Evolutionary conservation across 306 rosid genomes (phyloP), one percentile per base, ranked within the genome.

Genomic region (Rubus parviflorus): DNA sequence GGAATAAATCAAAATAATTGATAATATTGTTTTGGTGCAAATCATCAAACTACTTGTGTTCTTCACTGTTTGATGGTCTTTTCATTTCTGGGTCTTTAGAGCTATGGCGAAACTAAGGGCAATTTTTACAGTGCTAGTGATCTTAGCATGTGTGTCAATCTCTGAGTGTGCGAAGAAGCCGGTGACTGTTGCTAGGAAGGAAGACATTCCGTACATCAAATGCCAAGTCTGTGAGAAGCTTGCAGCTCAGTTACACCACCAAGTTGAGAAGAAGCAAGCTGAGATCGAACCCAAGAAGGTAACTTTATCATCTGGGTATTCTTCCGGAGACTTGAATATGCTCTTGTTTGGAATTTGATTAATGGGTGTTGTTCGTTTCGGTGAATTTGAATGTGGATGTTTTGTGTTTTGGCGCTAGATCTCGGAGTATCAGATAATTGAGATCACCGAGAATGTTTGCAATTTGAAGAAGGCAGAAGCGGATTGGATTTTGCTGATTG

Each of bases 171-270:
- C 85, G 4, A 95, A 95, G 86, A 92, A 95, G 76, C 87, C 90
- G 1, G 85, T 19, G 52, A 82, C 66, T n/a, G 62, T 68, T 13
- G 97, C 96, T 47, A 88, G 98, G 76, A 95, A 85, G 74, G 98
- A 92, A 65, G 97, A 95, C 56, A 71, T 92, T 75, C 97, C 97
- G 0, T 92, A 81, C 77, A 92, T 95, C 73, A 89, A 85, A 85
- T 95, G 97, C 63, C 98, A 95, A 74, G 98, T 92, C 6, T 95
- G 98, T 81, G 92, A 92, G 83, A 89, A 81, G 83, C 93, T 95
- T 37, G 97, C 92, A n/a, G 87, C 89, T 52, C 88, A 92, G 71
- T 77, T 95, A 78, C 65, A 87, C 83, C 85, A 80, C 14, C 97
- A 85, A 70, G 97, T 92, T 79, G 82, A 89, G 75, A 89, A 88